phyloP scores from a whole-genome alignment of 2,329 filamentous ascomycete genomes.

The Phaeosphaeriaceae sp. region DNA sequence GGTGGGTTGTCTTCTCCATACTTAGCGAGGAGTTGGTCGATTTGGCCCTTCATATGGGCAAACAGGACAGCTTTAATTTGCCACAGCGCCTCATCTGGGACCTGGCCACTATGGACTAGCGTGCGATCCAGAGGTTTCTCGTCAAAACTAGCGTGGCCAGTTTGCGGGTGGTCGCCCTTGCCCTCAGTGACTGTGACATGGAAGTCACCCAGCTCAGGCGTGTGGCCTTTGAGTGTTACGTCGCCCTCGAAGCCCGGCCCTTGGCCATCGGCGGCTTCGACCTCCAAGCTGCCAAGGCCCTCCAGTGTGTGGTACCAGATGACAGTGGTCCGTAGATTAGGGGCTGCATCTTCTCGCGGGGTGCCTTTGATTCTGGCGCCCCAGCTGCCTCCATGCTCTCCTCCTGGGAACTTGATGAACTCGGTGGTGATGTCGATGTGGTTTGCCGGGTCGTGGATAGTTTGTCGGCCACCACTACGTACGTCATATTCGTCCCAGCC shows the following conservation, averaged over 20 bases:
- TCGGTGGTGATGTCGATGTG: conserved; percentile 88
- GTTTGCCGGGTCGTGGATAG: conserved; percentile 89
- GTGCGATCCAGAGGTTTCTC: conserved; percentile 78
- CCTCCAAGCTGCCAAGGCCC: conserved; percentile 70
- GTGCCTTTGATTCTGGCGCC: conserved; percentile 84
- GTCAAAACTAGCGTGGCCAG: conserved; percentile 67
- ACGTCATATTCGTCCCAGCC: conserved; percentile 98
- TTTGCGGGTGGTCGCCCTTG: conserved; percentile 63
- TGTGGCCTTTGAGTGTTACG: conserved; percentile 74
- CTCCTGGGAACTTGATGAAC: conserved; percentile 91
- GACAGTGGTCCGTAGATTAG: conserved; percentile 74
- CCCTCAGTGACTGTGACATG: conserved; percentile 78
- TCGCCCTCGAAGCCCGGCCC: conserved; percentile 62
- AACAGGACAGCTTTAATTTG: conserved; percentile 76
- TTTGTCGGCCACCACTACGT: conserved; percentile 83
- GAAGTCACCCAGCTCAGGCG: conserved; percentile 77
- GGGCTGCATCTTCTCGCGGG: conserved; percentile 70
- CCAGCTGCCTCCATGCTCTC: conserved; percentile 87
- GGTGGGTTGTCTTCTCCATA: conserved; percentile 69
- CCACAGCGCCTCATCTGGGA: conserved; percentile 77
- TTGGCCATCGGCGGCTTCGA: conserved; percentile 58
- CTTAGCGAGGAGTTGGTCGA: conserved; percentile 64
- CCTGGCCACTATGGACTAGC: conserved; percentile 72
- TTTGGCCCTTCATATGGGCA: conserved; percentile 66
- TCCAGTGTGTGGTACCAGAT: conserved; percentile 86